These are phyloP conservation scores for Cercospora sp. DNA, from an alignment of 2,329 filamentous ascomycete species.

Conservation along the genomic window DNA sequence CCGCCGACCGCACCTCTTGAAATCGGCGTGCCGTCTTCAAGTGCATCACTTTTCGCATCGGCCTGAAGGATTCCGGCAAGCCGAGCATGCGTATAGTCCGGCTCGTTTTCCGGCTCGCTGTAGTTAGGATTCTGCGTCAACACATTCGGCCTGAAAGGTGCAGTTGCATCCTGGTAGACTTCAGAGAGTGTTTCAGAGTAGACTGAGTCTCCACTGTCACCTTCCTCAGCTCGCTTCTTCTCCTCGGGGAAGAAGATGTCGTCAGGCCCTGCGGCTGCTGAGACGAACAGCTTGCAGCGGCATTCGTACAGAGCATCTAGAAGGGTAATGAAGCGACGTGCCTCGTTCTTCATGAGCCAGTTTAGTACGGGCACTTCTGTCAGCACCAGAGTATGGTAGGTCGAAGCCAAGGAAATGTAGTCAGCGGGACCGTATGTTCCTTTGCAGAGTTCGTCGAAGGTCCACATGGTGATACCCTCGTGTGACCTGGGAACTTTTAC, in stretches of 20 bases:
- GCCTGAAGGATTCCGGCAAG: constrained; percentile 42
- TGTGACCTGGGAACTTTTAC: constrained; percentile 61
- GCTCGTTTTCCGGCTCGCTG: constrained; percentile 38
- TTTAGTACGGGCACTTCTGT: constrained; percentile 69
- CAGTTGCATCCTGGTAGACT: constrained; percentile 74
- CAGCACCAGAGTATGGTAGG: constrained; percentile 75
- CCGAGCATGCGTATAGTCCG: constrained; percentile 42
- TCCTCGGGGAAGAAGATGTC: constrained; percentile 74
- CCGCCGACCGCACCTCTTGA: constrained; percentile 28
- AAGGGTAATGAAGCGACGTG: constrained; percentile 67
- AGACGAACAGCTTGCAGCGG: constrained; percentile 72
- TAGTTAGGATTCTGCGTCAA: constrained; percentile 58
- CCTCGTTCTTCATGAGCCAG: constrained; percentile 74
- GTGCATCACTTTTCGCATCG: constrained; percentile 47
- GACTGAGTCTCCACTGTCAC: constrained; percentile 52
- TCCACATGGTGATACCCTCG: constrained; percentile 63
- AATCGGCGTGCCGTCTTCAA: constrained; percentile 45
- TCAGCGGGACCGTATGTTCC: constrained; percentile 72
- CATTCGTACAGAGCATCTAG: constrained; percentile 80
- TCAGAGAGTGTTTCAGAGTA: constrained; percentile 69
- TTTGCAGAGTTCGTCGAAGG: constrained; percentile 68
- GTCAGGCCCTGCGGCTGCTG: constrained; percentile 68
- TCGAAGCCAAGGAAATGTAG: constrained; percentile 78
- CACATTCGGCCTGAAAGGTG: constrained; percentile 77
- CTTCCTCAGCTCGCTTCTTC: constrained; percentile 24